A percentile compares a stretch with the other conserved stretches of the same genome.
phyloP scores from a whole-genome alignment of 345 rosid species.

The Syzygium aqueum region DNA sequence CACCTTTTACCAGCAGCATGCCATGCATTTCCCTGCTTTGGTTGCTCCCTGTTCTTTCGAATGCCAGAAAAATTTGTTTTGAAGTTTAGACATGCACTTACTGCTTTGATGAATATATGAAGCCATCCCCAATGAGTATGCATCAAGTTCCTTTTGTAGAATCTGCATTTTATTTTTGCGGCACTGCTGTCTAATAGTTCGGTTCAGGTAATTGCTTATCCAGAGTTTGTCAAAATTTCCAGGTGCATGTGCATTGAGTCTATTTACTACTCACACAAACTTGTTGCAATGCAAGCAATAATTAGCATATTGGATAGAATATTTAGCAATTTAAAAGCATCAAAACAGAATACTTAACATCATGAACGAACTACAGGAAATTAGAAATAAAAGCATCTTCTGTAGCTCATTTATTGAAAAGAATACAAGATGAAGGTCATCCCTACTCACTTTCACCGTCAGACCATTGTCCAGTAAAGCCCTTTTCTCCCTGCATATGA shows the following conservation, averaged over 20 bases:
- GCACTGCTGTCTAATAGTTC: not conserved
- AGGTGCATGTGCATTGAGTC: not conserved
- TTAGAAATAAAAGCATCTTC: not conserved
- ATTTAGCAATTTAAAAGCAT: not conserved
- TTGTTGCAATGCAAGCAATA: not conserved
- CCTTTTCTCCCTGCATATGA: slow-evolving; percentile 63
- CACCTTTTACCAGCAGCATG: not conserved
- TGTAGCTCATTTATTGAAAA: not conserved
- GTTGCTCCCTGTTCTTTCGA: not conserved
- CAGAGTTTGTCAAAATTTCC: not conserved
- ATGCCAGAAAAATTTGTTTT: not conserved
- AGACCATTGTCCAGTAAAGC: slow-evolving; percentile 80
- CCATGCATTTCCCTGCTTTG: not conserved
- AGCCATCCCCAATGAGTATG: not conserved
- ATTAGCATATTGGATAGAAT: not conserved
- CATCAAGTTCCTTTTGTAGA: not conserved
- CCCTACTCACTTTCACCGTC: slow-evolving; percentile 52
- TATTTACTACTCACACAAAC: not conserved
- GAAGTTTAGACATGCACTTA: not conserved
- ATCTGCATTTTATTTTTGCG: not conserved
- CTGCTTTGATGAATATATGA: not conserved
- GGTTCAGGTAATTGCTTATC: not conserved
- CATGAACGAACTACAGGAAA: not conserved
- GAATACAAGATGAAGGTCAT: not conserved
- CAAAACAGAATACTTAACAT: not conserved